Evolutionary conservation across 805 yeast genomes (phyloP).

Genomic region (Lipomyces orientalis): DNA sequence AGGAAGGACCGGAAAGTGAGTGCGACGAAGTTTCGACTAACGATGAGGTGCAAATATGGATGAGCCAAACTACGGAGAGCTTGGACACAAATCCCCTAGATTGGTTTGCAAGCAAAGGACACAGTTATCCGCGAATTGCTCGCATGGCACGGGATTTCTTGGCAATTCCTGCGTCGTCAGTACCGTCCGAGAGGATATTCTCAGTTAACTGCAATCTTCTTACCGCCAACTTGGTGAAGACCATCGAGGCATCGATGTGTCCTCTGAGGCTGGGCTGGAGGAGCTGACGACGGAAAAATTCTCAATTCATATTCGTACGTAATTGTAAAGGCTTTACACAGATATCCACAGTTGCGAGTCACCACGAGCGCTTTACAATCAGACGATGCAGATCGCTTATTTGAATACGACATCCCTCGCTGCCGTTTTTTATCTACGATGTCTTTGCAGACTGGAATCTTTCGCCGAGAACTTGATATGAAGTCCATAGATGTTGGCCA

Average conservation of each 20-base stretch:
- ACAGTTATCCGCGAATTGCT: too few relatives aligned
- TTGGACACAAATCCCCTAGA: conserved; percentile 2
- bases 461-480: too few relatives aligned
- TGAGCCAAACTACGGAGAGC: background rate
- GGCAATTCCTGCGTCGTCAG: conserved; percentile 3
- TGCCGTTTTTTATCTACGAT: too few relatives aligned
- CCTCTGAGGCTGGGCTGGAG: background rate
- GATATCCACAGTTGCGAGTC: too few relatives aligned
- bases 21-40: background rate
- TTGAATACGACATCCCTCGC: too few relatives aligned
- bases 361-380: too few relatives aligned
- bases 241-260: conserved; percentile 2
- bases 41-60: background rate
- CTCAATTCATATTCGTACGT: too few relatives aligned
- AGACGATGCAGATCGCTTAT: too few relatives aligned
- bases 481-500: too few relatives aligned
- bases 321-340: too few relatives aligned
- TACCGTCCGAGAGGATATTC: conserved; percentile 6
- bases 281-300: background rate
- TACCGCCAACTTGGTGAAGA: background rate
- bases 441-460: too few relatives aligned
- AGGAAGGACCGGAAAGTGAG: conserved; percentile 7
- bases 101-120: too few relatives aligned
- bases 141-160: conserved; percentile 2
- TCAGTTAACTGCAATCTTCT: conserved; percentile 1